Evolutionary conservation across 176 grass and related monocot genomes (phyloP).

Genomic region (Carex scoparia): DNA sequence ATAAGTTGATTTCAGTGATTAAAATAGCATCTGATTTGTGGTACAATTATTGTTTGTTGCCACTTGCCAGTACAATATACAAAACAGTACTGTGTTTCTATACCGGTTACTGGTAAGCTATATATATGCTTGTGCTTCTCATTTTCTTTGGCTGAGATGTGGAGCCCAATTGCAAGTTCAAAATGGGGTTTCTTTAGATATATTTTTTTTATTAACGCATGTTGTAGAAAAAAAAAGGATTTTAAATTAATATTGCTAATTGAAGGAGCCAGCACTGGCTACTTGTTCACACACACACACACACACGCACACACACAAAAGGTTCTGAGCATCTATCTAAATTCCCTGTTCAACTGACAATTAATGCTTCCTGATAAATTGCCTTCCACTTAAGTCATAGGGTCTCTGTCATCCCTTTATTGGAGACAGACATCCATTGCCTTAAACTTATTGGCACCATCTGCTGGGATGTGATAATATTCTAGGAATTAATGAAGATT

Average conservation of each 20-base stretch:
- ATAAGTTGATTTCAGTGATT: background rate
- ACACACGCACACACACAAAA: too few relatives aligned
- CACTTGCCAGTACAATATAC: background rate
- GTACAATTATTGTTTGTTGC: background rate
- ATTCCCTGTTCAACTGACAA: background rate
- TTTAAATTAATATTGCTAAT: too few relatives aligned
- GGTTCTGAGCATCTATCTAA: background rate
- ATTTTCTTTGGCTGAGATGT: too few relatives aligned
- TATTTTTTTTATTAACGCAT: too few relatives aligned
- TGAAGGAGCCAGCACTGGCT: too few relatives aligned
- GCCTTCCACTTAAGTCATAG: background rate
- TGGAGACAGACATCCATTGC: background rate
- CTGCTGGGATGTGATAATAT: background rate
- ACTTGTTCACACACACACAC: too few relatives aligned
- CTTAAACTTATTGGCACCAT: background rate
- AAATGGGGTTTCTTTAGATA: background rate
- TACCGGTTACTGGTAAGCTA: background rate
- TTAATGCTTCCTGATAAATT: background rate
- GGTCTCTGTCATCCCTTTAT: background rate
- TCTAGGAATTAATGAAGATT: background rate
- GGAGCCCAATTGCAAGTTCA: too few relatives aligned
- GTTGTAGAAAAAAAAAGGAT: background rate
- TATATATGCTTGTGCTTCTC: background rate
- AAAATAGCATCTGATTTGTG: background rate
- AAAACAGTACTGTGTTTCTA: background rate